Conservation (phyloP, 1,139 yeast species). For the Candida sanyaensis region DNA sequence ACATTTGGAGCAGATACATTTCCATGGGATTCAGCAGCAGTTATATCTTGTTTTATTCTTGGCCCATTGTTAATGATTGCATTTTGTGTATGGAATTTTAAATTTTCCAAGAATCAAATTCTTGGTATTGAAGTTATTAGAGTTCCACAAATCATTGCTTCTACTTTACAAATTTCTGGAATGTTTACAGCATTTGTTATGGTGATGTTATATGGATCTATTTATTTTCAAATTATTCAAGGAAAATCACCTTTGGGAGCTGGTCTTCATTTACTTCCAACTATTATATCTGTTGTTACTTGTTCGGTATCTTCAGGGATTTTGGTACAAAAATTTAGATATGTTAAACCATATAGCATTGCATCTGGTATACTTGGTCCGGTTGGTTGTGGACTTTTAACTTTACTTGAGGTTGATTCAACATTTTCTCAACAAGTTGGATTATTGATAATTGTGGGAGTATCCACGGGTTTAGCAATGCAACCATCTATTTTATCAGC, state of each 20-base stretch:
- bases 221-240: constrained; percentile 42
- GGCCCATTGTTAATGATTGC: constrained; percentile 34
- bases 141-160: constrained; percentile 25
- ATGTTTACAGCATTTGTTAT: constrained; percentile 28
- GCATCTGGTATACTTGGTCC: constrained; percentile 28
- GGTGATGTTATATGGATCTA: constrained; percentile 26
- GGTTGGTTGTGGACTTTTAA: constrained; percentile 36
- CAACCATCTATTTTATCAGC: constrained; percentile 31
- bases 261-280: constrained; percentile 40
- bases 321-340: constrained; percentile 28
- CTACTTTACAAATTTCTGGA: constrained; percentile 23
- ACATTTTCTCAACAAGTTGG: constrained; percentile 33
- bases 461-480: constrained; percentile 30
- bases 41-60: constrained; percentile 45
- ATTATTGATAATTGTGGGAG: constrained; percentile 32
- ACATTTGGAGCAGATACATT: constrained; percentile 49
- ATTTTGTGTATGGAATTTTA: constrained; percentile 30
- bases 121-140: constrained; percentile 28
- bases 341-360: constrained; percentile 32
- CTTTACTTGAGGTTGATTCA: constrained; percentile 34
- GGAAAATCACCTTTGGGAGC: constrained; percentile 36
- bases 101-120: constrained; percentile 26
- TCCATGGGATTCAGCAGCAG: constrained; percentile 51
- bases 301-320: constrained; percentile 31
- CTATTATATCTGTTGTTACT: constrained; percentile 35